Base-by-base conservation (phyloP, 352 stramenopile species). In the Peronospora tabacina region DNA sequence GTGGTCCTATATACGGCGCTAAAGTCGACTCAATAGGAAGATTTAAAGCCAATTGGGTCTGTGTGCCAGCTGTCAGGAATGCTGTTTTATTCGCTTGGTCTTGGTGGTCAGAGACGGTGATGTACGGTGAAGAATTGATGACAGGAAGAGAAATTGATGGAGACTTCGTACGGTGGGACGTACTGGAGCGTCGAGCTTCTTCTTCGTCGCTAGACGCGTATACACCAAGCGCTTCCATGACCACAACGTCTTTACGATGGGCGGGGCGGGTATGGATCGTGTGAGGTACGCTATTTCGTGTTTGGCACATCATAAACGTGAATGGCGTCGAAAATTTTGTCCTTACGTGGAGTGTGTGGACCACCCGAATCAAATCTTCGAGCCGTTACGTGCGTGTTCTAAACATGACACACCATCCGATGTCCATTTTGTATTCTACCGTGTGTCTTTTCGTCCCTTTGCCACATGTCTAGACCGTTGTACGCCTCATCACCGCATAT, bases 1-100 rank as follows among this genome's bases (percentile, higher is more conserved):
- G 56, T 0, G 75, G 75, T 0, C 75, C 78, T 24, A 82, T 54
- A 29, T 64, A 71, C 9, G 71, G 61, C 17, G 78, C 75, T 15
- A 89, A 49, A 9, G 78, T 87, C 12, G 72, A 70, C 45, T 85
- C 71, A 16, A 89, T 61, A 12, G 78, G 77, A 29, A 89, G 55
- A 49, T 89, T 89, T 30, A 84, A 42, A 34, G 57, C 58, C 33
- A 87, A 63, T 48, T 85, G 63, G 29, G 59, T 55, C 43, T 72
- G 54, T 1, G 68, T 59, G 5, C 49, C 68, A 2, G 66, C 63
- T 2, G 55, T 38, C 24, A 83, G 46, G 22, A 63, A 66, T n/a
- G 75, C 68, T 17, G 73, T 40, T 12, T 71, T 65, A 39, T 56
- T 58, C 12, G 55, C 51, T 9, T 60, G 44, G 13, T 56, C 53